Evolutionary conservation across 139 green algal species (phyloP).

Genomic region (Eudorina sp.): DNA sequence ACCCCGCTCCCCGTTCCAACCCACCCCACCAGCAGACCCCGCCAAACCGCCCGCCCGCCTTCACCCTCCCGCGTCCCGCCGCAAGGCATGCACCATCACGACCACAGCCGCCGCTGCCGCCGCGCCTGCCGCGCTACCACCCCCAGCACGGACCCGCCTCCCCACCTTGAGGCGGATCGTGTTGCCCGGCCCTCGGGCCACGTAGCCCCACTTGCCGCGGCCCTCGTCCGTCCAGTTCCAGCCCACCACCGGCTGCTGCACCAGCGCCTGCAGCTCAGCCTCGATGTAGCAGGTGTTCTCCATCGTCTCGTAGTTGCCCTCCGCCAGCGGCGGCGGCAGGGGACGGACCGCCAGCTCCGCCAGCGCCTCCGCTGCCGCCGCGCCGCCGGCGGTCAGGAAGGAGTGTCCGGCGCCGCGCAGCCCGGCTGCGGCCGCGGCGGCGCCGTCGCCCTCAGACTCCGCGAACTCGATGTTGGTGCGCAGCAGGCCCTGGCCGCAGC

Average conservation of each 20-base stretch:
- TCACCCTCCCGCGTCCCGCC: too few relatives aligned
- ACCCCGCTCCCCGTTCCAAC: too few relatives aligned
- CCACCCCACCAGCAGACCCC: too few relatives aligned
- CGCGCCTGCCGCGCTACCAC: too few relatives aligned
- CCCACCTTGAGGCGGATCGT: constrained; percentile 12
- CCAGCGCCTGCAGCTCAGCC: constrained; percentile 3
- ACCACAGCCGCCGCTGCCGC: too few relatives aligned
- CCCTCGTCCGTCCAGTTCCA: constrained; percentile 47
- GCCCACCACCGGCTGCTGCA: background rate
- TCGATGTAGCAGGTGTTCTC: constrained; percentile 24
- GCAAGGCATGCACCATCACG: too few relatives aligned
- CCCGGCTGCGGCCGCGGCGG: background rate
- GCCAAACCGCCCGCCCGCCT: too few relatives aligned
- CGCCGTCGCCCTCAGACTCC: background rate
- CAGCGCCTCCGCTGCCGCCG: background rate
- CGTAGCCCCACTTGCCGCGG: constrained; percentile 38
- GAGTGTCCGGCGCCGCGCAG: too few relatives aligned
- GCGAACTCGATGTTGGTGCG: too few relatives aligned
- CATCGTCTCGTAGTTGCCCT: background rate
- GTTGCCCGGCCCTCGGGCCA: background rate
- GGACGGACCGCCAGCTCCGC: background rate
- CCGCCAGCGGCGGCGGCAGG: constrained; percentile 1
- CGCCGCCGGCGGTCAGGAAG: too few relatives aligned
- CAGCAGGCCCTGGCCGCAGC: too few relatives aligned
- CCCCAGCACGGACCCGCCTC: too few relatives aligned